These are phyloP conservation scores for Hippophae gyantsensis DNA, from an alignment of 306 rosid species.

Conservation along the genomic window DNA sequence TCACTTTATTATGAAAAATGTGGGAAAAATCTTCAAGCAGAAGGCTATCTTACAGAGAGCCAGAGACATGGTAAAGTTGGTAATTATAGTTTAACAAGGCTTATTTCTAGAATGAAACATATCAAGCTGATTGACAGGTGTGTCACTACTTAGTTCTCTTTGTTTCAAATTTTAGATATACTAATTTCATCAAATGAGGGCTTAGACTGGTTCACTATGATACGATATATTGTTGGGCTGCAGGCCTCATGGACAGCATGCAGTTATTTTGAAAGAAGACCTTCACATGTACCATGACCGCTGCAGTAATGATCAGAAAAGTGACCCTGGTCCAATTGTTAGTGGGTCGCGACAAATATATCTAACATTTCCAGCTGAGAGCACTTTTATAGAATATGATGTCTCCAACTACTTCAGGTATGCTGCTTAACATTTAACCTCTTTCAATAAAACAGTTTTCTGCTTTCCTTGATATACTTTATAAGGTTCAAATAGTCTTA, in stretches of 20 bases:
- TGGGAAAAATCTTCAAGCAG: constrained; percentile 68
- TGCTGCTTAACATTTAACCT: background rate
- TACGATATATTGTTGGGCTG: background rate
- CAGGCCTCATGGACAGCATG: constrained; percentile 95
- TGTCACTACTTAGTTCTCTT: background rate
- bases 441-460: constrained; percentile 1
- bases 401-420: constrained; percentile 73
- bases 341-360: constrained; percentile 73
- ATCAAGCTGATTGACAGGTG: constrained; percentile 77
- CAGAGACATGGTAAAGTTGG: constrained; percentile 88
- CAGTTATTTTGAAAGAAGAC: constrained; percentile 66
- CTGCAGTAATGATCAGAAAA: constrained; percentile 21
- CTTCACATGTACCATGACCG: constrained; percentile 34
- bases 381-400: constrained; percentile 73
- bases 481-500: background rate
- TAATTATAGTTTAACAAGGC: constrained; percentile 63
- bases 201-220: no score
- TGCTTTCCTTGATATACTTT: constrained; percentile 6
- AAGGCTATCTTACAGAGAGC: constrained; percentile 85
- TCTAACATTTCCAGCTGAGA: constrained; percentile 84
- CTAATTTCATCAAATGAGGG: no score
- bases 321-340: constrained; percentile 51
- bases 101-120: constrained; percentile 46
- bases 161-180: background rate
- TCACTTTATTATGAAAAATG: constrained; percentile 64